Evolutionary conservation across 2,329 filamentous ascomycete genomes (phyloP), one percentile per base, ranked within the genome.

Genomic region (Trichoderma koningiopsis): DNA sequence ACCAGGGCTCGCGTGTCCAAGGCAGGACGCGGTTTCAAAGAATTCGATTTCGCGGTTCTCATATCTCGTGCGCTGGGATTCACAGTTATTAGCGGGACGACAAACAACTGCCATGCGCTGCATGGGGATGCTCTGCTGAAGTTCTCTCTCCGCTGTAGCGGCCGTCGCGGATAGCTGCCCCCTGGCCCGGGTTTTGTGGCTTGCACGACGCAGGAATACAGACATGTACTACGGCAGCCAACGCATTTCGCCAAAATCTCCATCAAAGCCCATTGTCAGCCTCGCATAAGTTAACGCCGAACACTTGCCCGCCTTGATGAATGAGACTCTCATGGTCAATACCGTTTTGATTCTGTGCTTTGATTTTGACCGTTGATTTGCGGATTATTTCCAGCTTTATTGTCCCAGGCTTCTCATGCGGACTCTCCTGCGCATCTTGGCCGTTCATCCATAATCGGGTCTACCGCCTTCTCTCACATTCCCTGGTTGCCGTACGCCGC

Each of bases 1-100:
- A 67, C 53, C 55, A 67, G 55, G 64, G 29, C 64, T 59, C 64
- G 63, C 64, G 64, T 59, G 29, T 24, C 56, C 63, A 31, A 22
- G 64, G 55, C 49, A 29, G 31, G 19, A 67, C 64, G 64, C 64
- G 64, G 58, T 67, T 40, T 29, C 29, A 33, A 33, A 58, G 64
- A 31, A 37, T 57, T 59, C 40, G 55, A 49, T 29, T 64, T 52
- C 64, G 64, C 55, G 64, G 49, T 67, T 16, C 56, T 8, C 29
- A 66, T 27, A 59, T 59, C 55, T 29, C 29, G 58, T 29, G 22
- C 55, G 27, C 55, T 53, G 49, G 16, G 13, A 43, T 33, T 59
- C 40, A 16, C 37, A 27, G 11, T 33, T 33, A 31, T 49, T 58
- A 16, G 27, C 52, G 57, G 37, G 57, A 22, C 35, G 13, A 24